Conservation (phyloP, 306 rosid species). For the Cicer yamashitae region DNA sequence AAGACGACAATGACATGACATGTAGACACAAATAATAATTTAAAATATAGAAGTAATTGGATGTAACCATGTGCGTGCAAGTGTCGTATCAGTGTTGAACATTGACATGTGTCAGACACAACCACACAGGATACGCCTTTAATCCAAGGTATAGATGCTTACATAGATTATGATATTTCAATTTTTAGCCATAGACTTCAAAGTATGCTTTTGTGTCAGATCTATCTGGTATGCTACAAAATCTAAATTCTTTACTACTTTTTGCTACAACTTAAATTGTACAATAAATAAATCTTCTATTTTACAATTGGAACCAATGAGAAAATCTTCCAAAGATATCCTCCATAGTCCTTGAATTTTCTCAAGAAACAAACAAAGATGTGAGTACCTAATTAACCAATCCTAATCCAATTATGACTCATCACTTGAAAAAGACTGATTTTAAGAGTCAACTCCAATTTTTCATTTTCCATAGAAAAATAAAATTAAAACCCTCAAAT, state of each 20-base stretch:
- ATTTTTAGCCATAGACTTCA: conserved; percentile 16
- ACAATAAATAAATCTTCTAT: not conserved
- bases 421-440: conserved; percentile 6
- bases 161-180: too few species aligned
- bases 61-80: too few species aligned
- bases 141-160: too few species aligned
- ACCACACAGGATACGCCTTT: too few species aligned
- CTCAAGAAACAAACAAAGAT: conserved; percentile 38
- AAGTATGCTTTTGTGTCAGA: conserved; percentile 21
- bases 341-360: conserved; percentile 34
- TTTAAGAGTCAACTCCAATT: conserved; percentile 33
- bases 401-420: not conserved
- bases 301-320: conserved; percentile 30
- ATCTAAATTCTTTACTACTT: not conserved
- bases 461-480: not conserved
- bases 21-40: too few species aligned
- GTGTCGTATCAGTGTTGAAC: too few species aligned
- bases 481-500: not conserved
- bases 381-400: not conserved
- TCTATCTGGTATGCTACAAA: not conserved
- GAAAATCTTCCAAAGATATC: not conserved
- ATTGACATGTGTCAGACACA: too few species aligned
- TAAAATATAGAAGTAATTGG: too few species aligned
- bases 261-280: not conserved
- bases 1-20: too few species aligned